Evolutionary conservation across 163 green algal species (phyloP).

Genomic region (Chlorella variabilis): DNA sequence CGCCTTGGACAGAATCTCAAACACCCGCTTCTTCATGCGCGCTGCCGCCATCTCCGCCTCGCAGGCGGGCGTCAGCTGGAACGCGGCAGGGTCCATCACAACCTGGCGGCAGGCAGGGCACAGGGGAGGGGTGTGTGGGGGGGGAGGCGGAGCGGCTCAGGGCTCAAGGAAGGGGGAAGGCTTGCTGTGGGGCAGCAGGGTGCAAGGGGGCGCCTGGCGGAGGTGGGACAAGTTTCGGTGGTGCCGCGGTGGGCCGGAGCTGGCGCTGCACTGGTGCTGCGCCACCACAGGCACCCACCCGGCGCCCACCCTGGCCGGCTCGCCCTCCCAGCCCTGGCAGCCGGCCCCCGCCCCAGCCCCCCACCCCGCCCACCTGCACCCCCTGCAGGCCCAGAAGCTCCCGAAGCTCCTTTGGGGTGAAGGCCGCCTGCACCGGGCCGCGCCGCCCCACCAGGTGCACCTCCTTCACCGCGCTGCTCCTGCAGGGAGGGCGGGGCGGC

Average conservation of each 20-base stretch:
- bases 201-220: no score
- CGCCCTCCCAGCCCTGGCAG: no score
- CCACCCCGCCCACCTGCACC: constrained; percentile 58
- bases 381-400: constrained; percentile 80
- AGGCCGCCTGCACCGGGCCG: constrained; percentile 84
- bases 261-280: no score
- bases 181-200: no score
- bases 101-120: not conserved
- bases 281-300: no score
- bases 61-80: constrained; percentile 52
- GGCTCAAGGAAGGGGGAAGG: no score
- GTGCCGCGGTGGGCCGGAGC: no score
- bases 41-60: constrained; percentile 64
- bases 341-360: no score
- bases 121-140: not conserved
- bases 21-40: constrained; percentile 74
- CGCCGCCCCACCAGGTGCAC: constrained; percentile 89
- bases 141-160: no score
- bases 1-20: constrained; percentile 76
- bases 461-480: constrained; percentile 55
- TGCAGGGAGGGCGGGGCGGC: not conserved
- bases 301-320: no score
- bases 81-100: constrained; percentile 27
- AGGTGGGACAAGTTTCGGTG: no score
- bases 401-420: constrained; percentile 96